These are phyloP conservation scores for Juncus effusus DNA, from an alignment of 176 grass and related monocot species.

Conservation along the genomic window DNA sequence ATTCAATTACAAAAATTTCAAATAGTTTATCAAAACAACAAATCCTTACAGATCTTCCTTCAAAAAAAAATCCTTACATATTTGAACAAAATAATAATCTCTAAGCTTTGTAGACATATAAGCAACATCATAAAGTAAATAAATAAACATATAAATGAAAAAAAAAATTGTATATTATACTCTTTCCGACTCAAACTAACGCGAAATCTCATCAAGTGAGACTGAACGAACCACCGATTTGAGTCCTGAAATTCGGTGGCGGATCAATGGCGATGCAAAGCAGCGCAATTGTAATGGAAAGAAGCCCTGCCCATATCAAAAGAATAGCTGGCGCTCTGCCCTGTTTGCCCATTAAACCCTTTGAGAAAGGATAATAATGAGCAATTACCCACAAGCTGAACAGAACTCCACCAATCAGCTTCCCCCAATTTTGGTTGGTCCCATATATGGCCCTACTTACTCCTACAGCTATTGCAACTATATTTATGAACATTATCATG, in stretches of 20 bases:
- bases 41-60: neutral
- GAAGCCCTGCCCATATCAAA: constrained; percentile 83
- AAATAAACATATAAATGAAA: neutral
- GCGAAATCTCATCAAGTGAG: constrained; percentile 7
- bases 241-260: neutral
- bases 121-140: no score
- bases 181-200: no score
- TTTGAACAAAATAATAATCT: no score
- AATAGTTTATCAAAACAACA: constrained; percentile 2
- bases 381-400: constrained; percentile 98
- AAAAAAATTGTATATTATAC: neutral
- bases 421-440: constrained; percentile 77
- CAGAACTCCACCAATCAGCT: constrained; percentile 77
- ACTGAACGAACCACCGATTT: constrained; percentile 26
- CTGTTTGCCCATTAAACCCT: constrained; percentile 71
- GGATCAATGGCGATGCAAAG: constrained; percentile 66
- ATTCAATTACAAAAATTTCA: constrained; percentile 4
- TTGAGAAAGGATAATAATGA: constrained; percentile 85
- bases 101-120: no score
- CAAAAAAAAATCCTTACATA: no score
- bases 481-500: constrained; percentile 71
- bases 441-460: constrained; percentile 77
- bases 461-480: constrained; percentile 70
- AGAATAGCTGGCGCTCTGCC: constrained; percentile 70
- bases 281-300: constrained; percentile 78